Evolutionary conservation across 2,329 filamentous ascomycete species (phyloP).

Genomic region (Monosporascus sp.): DNA sequence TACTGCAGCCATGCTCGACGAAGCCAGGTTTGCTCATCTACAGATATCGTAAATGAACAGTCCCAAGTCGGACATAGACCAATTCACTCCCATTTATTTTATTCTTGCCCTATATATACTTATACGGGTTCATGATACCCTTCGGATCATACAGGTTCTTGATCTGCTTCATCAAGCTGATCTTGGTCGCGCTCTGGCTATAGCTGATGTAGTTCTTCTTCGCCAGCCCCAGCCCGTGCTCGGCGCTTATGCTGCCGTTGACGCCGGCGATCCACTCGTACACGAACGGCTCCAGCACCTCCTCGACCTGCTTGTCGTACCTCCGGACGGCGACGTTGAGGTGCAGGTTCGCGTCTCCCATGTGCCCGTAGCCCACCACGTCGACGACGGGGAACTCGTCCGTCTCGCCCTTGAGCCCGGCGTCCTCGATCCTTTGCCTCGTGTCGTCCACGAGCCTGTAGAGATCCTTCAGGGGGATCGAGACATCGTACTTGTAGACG

Average conservation of each 20-base stretch:
- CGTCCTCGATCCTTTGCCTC: conserved; percentile 63
- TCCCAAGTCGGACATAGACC: not conserved
- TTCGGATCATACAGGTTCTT: conserved; percentile 95
- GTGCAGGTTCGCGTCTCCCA: conserved; percentile 95
- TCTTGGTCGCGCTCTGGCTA: conserved; percentile 81
- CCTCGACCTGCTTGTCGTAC: conserved; percentile 85
- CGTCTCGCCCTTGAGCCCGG: conserved; percentile 72
- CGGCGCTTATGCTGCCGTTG: conserved; percentile 90
- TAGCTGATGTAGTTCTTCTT: conserved; percentile 97
- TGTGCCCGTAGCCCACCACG: conserved; percentile 96
- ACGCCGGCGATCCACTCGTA: conserved; percentile 94
- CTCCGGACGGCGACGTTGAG: conserved; percentile 79
- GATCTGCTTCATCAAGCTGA: conserved; percentile 89
- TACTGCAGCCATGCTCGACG: too few species aligned
- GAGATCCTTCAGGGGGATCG: conserved; percentile 82
- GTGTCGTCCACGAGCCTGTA: conserved; percentile 88
- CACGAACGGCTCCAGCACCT: conserved; percentile 85
- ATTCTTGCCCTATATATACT: conserved; percentile 63
- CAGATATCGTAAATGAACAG: too few species aligned
- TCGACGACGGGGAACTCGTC: conserved; percentile 75
- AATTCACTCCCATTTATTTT: not conserved
- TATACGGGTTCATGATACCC: conserved; percentile 98
- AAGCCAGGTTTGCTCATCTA: too few species aligned
- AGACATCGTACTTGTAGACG: conserved; percentile 98
- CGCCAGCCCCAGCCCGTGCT: conserved; percentile 88